Evolutionary conservation across 2,329 filamentous ascomycete species (phyloP), one percentile per base, ranked within the genome.

Genomic region (Aspergillus pseudotamarii): DNA sequence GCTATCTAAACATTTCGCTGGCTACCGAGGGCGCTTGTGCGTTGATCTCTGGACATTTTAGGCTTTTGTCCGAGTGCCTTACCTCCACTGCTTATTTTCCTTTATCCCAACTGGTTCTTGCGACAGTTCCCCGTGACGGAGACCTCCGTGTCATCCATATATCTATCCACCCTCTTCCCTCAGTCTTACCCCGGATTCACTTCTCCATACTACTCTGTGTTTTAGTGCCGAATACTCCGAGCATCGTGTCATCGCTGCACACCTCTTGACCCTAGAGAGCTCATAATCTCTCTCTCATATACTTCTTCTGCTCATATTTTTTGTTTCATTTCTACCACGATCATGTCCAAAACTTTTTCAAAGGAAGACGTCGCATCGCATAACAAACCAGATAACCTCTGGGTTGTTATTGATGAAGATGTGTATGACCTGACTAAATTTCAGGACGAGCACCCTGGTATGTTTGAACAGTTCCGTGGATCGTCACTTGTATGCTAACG

Each of bases 341-440:
- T 98, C 73, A 99, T 99, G 95, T 91, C 94, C 57, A 91, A 95
- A 82, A 90, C 87, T 34, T 97, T 97, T 78, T 91, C 89, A 60
- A 85, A 89, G 69, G 86, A 86, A 82, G 94, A 97, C 77, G 94
- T 99, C 67, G 89, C 94, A 76, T 88, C 91, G 81, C 94, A 98
- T 81, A 97, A 93, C 85, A 97, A 94, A 82, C 80, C 89, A 53
- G 88, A 93, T 75, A 90, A 89, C 76, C 85, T 97, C 65, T 98
- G 89, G 88, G 92, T 98, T 74, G 88, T 96, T 68, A 89, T 98
- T 69, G 94, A 98, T 70, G 91, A 94, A 73, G 94, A 98, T 79
- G 94, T 98, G 70, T 98, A 97, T 80, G 94, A 99, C 76, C 78
- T 98, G 72, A 96, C 93, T 71, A 93, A 89, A 75, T 94, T 94